Evolutionary conservation across 2,329 filamentous ascomycete species (phyloP).

Genomic region (Saccharata proteae): DNA sequence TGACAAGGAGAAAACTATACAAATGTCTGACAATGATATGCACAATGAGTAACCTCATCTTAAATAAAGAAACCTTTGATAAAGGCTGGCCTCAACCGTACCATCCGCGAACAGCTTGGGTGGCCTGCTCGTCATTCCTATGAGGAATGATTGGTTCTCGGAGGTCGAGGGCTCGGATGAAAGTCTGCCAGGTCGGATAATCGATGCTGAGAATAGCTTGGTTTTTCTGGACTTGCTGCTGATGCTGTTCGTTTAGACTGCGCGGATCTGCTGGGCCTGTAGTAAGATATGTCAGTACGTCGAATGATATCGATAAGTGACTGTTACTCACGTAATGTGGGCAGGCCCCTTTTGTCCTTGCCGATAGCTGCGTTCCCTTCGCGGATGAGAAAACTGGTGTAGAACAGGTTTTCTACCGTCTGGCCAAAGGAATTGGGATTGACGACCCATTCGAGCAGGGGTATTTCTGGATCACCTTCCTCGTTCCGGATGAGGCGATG

Average conservation of each 20-base stretch:
- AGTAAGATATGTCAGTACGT: slow-evolving; percentile 3
- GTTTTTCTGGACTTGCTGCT: slow-evolving; percentile 47
- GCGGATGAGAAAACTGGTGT: slow-evolving; percentile 83
- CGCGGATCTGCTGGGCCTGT: slow-evolving; percentile 33
- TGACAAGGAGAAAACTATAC: no score
- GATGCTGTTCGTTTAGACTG: slow-evolving; percentile 41
- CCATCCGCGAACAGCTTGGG: slow-evolving; percentile 50
- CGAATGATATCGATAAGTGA: neutral
- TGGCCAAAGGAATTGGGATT: slow-evolving; percentile 88
- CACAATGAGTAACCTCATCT: no score
- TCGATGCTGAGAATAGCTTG: slow-evolving; percentile 86
- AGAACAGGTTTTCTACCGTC: slow-evolving; percentile 94
- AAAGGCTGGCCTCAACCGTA: slow-evolving; percentile 51
- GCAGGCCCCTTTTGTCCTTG: slow-evolving; percentile 60
- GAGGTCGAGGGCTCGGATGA: slow-evolving; percentile 67
- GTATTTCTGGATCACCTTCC: slow-evolving; percentile 49
- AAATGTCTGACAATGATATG: no score
- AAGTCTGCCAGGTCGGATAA: slow-evolving; percentile 67
- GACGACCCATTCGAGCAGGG: slow-evolving; percentile 75
- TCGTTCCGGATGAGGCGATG: slow-evolving; percentile 48
- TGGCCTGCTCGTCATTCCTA: slow-evolving; percentile 46
- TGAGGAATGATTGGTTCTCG: slow-evolving; percentile 76
- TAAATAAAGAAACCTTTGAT: no score
- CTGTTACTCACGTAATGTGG: slow-evolving; percentile 61
- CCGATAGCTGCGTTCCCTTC: slow-evolving; percentile 70